Base-by-base conservation (phyloP, 495 filamentous ascomycete species). In the Mytilinidion resinicola region DNA sequence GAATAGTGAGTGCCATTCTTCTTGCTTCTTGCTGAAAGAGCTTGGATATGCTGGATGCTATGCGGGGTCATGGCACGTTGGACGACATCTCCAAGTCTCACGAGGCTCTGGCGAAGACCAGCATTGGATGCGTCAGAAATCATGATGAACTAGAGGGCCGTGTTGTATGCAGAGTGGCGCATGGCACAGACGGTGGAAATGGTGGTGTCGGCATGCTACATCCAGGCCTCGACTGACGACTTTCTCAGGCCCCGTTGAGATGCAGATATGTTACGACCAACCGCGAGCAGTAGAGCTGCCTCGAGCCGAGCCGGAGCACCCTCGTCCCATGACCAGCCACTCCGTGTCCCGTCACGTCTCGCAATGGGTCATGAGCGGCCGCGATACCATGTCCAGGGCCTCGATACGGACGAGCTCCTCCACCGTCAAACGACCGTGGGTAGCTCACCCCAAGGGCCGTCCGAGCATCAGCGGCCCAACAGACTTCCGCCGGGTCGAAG, bases 261-360 rank as follows among this genome's bases (percentile, higher is more conserved):
- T 67, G 60, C 35, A 19, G 14, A 63, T 67, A 55, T 67, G 64
- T 56, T 67, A 67, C 60, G 53, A 67, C 43, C 64, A 67, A 38
- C 64, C 64, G 20, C 56, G 55, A 36, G 0, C 51, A 21, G 50
- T 67, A 10, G 14, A 52, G 33, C 60, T 36, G 39, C 61, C 61
- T 15, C 56, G 57, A 51, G 60, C 56, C 19, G 60, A 57, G 21
- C 49, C 64, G 50, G 30, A 41, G 6, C 38, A 57, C 33, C 15
- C 60, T 9, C 56, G 64, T 9, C 64, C 64, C 20, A 30, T 43
- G 0, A 67, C 64, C 11, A 63, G 60, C 41, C 64, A 63, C 30
- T 67, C 64, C 33, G 57, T 63, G 64, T 34, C 35, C 34, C 58
- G 37, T 20, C 64, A 66, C 38, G 41, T 67, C 33, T 63, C 64